Base-by-base conservation (phyloP, 306 rosid genomes). In the Argentina anserina region DNA sequence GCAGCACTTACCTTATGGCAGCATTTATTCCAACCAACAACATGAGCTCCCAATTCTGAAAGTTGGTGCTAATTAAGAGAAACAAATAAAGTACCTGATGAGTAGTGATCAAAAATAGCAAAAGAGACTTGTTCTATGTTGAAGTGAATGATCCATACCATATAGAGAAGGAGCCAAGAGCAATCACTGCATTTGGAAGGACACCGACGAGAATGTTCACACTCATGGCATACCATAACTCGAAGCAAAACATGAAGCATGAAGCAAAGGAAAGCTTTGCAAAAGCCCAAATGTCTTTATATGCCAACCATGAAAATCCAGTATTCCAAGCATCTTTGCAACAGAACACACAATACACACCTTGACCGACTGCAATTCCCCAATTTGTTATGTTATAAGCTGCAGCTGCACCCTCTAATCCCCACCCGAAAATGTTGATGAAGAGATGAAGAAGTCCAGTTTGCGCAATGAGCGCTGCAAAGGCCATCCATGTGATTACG, bases 181-280 rank as follows among this genome's bases (percentile, higher is more conserved):
- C 79, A 79, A 81, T 71, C 1, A 81, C 84, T 60, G 86, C 82
- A 74, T 83, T 79, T 23, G 71, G 45, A 36, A 86, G 81, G 14
- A 4, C 52, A 47, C 87, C 86, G 36, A 74, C 70, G 40, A 70
- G 81, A 41, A 83, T 41, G 18, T 63, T 43, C 23, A 79, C 67
- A 56, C 49, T 40, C 37, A 50, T 72, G 13, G 3, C 3, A 67
- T 67, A 67, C 84, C 96, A 85, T 45, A 80, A 2, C 63, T 87
- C 96, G 62, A 89, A 84, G 76, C 88, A 87, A 71, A 83, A 82
- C 90, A 87, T 85, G 14, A 87, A 73, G 40, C 92, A 86, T 9
- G 92, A 87, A 8, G 89, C 87, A 65, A 89, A 39, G 23, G 96
- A 89, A 8, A 87, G 92, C 84, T 81, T 81, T 29, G 82, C 81